A percentile compares a stretch with the other conserved stretches of the same genome.
Conservation (phyloP, 169 alveolate genomes). For the Babesia bigemina region DNA sequence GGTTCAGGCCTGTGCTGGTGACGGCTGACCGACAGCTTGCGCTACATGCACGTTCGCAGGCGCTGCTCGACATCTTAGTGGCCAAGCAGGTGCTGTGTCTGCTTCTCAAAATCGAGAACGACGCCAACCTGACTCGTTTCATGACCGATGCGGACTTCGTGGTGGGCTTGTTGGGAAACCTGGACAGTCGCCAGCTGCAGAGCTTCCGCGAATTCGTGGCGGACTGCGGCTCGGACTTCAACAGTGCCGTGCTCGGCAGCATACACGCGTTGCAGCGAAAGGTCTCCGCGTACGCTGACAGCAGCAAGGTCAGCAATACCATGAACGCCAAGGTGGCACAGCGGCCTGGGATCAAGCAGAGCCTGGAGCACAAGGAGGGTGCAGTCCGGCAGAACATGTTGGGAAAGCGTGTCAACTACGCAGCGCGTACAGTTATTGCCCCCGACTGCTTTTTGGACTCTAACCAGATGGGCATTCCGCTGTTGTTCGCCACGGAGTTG, state of each 20-base stretch:
- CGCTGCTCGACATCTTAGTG: constrained; percentile 73
- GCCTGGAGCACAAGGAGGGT: constrained; percentile 96
- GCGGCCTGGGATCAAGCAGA: constrained; percentile 91
- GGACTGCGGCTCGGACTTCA: constrained; percentile 73
- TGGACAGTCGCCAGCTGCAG: constrained; percentile 48
- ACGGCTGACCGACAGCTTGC: constrained; percentile 61
- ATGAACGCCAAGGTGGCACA: constrained; percentile 55
- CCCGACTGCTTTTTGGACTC: constrained; percentile 98
- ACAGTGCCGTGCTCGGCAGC: constrained; percentile 60
- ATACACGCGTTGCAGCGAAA: constrained; percentile 63
- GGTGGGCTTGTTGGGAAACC: constrained; percentile 14
- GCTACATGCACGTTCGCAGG: constrained; percentile 74
- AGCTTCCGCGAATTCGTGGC: constrained; percentile 73
- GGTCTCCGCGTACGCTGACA: constrained; percentile 47
- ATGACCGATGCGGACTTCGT: constrained; percentile 54
- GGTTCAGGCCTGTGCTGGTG: constrained; percentile 72
- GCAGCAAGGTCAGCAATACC: constrained; percentile 62
- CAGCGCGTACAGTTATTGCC: constrained; percentile 97
- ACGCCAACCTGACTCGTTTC: constrained; percentile 38
- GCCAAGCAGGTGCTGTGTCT: constrained; percentile 72
- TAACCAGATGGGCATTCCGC: constrained; percentile 96
- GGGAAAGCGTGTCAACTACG: constrained; percentile 98
- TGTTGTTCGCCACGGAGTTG: constrained; percentile 90
- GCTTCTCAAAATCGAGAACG: constrained; percentile 68
- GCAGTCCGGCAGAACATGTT: constrained; percentile 96